phyloP scores from a whole-genome alignment of 768 basidiomycete genomes.

The Tulasnella sp. region DNA sequence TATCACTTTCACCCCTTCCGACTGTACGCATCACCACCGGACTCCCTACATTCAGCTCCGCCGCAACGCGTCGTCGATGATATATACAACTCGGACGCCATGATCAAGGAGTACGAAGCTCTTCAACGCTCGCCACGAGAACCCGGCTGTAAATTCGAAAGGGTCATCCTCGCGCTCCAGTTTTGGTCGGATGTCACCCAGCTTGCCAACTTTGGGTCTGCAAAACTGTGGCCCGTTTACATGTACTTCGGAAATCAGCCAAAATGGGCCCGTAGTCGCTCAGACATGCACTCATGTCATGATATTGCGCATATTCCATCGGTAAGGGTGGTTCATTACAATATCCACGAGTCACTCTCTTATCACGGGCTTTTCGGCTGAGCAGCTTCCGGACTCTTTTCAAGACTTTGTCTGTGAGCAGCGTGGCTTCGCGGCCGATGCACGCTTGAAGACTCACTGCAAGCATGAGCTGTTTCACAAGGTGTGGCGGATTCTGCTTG shows the following conservation, averaged over 20 bases:
- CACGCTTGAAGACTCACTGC: conserved; percentile 18
- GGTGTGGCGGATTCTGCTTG: conserved; percentile 31
- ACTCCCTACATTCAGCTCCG: neutral
- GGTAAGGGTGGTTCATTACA: neutral
- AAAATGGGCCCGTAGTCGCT: conserved; percentile 17
- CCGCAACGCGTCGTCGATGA: conserved; percentile 23
- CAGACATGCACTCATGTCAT: neutral
- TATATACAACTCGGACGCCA: conserved; percentile 25
- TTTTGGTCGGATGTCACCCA: conserved; percentile 34
- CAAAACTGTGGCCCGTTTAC: conserved; percentile 35
- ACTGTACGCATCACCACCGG: neutral
- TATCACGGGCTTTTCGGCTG: neutral
- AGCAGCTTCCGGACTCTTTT: conserved; percentile 30
- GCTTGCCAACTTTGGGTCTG: conserved; percentile 32
- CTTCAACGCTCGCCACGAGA: neutral
- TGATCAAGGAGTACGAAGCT: conserved; percentile 23
- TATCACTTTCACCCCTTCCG: conserved; percentile 23
- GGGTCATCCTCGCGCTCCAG: conserved; percentile 30
- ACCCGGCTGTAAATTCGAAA: conserved; percentile 5
- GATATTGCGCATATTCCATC: conserved; percentile 32
- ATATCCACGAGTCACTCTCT: neutral
- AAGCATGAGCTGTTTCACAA: conserved; percentile 35
- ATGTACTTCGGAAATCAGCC: conserved; percentile 33
- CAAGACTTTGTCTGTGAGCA: conserved; percentile 22
- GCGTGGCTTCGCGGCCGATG: conserved; percentile 2